phyloP scores from a whole-genome alignment of 495 filamentous ascomycete species.

The Aspergillus nanangensis region DNA sequence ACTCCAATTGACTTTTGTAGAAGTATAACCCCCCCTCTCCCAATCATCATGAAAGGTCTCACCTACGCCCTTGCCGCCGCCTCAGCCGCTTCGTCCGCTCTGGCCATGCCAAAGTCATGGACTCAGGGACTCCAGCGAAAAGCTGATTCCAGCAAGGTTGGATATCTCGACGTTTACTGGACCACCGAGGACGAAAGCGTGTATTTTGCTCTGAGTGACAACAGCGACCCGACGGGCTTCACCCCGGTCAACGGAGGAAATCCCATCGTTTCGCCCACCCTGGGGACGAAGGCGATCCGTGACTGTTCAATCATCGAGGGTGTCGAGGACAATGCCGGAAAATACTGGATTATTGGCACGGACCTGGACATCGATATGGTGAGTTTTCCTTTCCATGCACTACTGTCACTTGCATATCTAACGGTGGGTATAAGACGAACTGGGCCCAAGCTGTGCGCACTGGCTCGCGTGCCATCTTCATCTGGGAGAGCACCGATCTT shows the following conservation, averaged over 20 bases:
- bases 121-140: neutral
- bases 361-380: slow-evolving; percentile 13
- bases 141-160: slow-evolving; percentile 7
- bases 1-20: no score
- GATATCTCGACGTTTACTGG: slow-evolving; percentile 15
- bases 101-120: neutral
- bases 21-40: no score
- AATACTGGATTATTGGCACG: slow-evolving; percentile 16
- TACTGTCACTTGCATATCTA: neutral
- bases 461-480: slow-evolving; percentile 10
- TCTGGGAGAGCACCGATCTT: slow-evolving; percentile 16
- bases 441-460: slow-evolving; percentile 10
- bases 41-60: neutral
- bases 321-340: slow-evolving; percentile 6
- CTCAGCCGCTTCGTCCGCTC: neutral
- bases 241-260: slow-evolving; percentile 5
- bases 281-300: slow-evolving; percentile 12
- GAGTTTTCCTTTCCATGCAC: neutral
- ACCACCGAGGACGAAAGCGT: slow-evolving; percentile 15
- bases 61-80: neutral
- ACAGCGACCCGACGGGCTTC: slow-evolving; percentile 6
- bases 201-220: slow-evolving; percentile 14
- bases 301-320: slow-evolving; percentile 10
- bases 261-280: slow-evolving; percentile 7
- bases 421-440: slow-evolving; percentile 6